A percentile compares a stretch with the other conserved stretches of the same genome.
These are phyloP conservation scores for Wickerhamiella slavikovae DNA, from an alignment of 805 yeast genomes.

Conservation along the genomic window DNA sequence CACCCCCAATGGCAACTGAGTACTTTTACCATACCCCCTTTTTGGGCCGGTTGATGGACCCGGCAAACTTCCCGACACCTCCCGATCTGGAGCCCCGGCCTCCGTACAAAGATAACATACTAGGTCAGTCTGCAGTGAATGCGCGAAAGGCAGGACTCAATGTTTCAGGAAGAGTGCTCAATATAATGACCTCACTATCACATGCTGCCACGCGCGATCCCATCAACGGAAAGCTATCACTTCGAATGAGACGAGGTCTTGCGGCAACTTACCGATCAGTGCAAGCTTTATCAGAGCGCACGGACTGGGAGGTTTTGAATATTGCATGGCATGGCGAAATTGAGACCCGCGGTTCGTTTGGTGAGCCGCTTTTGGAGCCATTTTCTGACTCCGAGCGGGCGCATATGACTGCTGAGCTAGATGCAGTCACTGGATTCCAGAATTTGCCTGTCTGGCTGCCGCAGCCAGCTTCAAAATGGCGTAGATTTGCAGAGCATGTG, in stretches of 20 bases:
- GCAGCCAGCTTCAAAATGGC: slow-evolving; percentile 61
- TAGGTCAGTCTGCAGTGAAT: slow-evolving; percentile 7
- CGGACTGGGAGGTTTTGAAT: slow-evolving; percentile 72
- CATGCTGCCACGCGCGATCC: slow-evolving; percentile 29
- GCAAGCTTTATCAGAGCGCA: slow-evolving; percentile 26
- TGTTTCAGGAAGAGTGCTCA: slow-evolving; percentile 45
- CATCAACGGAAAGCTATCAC: slow-evolving; percentile 27
- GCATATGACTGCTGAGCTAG: slow-evolving; percentile 25
- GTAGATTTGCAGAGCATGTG: slow-evolving; percentile 72
- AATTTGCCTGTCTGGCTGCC: slow-evolving; percentile 62
- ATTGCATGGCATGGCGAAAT: slow-evolving; percentile 96
- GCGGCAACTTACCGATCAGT: slow-evolving; percentile 68
- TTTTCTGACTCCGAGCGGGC: slow-evolving; percentile 35
- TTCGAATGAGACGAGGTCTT: slow-evolving; percentile 42
- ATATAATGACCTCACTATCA: slow-evolving; percentile 50
- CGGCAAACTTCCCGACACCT: slow-evolving; percentile 5
- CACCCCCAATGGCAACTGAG: slow-evolving; percentile 2
- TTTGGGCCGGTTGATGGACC: slow-evolving; percentile 12
- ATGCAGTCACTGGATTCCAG: slow-evolving; percentile 10
- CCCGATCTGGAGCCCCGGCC: slow-evolving; percentile 1
- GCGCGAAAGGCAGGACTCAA: slow-evolving; percentile 10
- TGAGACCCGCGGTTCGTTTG: slow-evolving; percentile 9
- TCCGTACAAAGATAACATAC: slow-evolving; percentile 3
- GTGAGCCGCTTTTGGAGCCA: slow-evolving; percentile 12
- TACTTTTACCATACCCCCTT: slow-evolving; percentile 10